These are phyloP conservation scores for Podaxis sp. DNA, from an alignment of 768 basidiomycete species.

Conservation along the genomic window DNA sequence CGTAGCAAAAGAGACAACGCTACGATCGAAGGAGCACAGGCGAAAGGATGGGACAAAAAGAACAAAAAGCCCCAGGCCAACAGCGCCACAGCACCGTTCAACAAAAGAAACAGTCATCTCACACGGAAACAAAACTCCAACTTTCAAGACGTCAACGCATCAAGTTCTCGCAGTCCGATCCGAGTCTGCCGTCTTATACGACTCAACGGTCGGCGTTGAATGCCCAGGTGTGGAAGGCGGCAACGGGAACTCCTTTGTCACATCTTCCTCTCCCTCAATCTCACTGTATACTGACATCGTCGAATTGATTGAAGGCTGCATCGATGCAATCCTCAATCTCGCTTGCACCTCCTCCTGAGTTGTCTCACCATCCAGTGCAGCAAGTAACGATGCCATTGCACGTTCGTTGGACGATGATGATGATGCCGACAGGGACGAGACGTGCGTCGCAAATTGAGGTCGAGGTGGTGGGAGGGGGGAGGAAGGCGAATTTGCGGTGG, in stretches of 20 bases:
- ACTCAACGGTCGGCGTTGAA: slow-evolving; percentile 6
- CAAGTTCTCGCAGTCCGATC: not conserved
- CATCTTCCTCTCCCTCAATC: slow-evolving; percentile 33
- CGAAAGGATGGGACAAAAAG: not conserved
- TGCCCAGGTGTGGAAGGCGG: slow-evolving; percentile 28
- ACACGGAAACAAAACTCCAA: not conserved
- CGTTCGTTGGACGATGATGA: slow-evolving; percentile 47
- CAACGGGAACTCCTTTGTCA: slow-evolving; percentile 37
- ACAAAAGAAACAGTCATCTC: not conserved
- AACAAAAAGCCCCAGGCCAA: slow-evolving; percentile 2
- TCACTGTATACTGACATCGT: slow-evolving; percentile 29
- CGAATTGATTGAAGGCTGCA: slow-evolving; percentile 51
- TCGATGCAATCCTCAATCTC: slow-evolving; percentile 53
- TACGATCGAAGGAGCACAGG: not conserved
- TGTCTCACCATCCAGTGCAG: slow-evolving; percentile 49
- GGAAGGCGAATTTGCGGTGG: not conserved
- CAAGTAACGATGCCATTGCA: slow-evolving; percentile 64
- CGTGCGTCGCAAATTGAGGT: slow-evolving; percentile 32
- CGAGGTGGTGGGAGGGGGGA: slow-evolving; percentile 23
- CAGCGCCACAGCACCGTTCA: not conserved
- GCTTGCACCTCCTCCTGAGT: slow-evolving; percentile 44
- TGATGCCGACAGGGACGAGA: slow-evolving; percentile 29
- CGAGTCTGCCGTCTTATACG: slow-evolving; percentile 6
- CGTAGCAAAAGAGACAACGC: not conserved
- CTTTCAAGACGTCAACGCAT: not conserved